Conservation (phyloP, 768 basidiomycete species). For the Austroboletus eburneus region DNA sequence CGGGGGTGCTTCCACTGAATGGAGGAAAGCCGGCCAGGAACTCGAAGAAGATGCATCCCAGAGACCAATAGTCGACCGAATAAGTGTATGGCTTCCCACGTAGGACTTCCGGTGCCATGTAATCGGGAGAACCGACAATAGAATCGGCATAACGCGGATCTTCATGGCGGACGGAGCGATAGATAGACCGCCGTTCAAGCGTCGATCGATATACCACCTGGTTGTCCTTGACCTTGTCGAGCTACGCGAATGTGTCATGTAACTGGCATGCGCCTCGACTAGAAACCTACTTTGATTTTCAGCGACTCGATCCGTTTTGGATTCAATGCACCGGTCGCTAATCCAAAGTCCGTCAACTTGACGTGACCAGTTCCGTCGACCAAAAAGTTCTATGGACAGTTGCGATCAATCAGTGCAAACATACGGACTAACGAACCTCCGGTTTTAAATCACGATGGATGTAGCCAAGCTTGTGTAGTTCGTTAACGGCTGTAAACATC, state of each 20-base stretch:
- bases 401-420: background rate
- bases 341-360: slow-evolving; percentile 95
- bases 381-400: slow-evolving; percentile 75
- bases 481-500: slow-evolving; percentile 94
- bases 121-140: slow-evolving; percentile 96
- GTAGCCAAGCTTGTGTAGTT: slow-evolving; percentile 95
- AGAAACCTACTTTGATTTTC: slow-evolving; percentile 70
- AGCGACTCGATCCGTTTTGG: slow-evolving; percentile 92
- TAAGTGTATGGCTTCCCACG: slow-evolving; percentile 93
- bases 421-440: slow-evolving; percentile 55
- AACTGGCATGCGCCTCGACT: background rate
- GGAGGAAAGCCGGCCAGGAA: slow-evolving; percentile 97
- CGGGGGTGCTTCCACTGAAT: slow-evolving; percentile 91
- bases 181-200: slow-evolving; percentile 90
- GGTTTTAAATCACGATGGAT: slow-evolving; percentile 98
- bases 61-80: slow-evolving; percentile 97
- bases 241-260: slow-evolving; percentile 41
- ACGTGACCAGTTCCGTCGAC: slow-evolving; percentile 95
- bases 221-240: slow-evolving; percentile 95
- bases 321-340: slow-evolving; percentile 94
- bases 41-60: slow-evolving; percentile 98
- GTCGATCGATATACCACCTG: slow-evolving; percentile 88
- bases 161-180: slow-evolving; percentile 85
- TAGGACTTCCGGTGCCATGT: slow-evolving; percentile 95
- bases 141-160: slow-evolving; percentile 95